Conservation (phyloP, 2,329 filamentous ascomycete genomes). For the Fusarium succisae region DNA sequence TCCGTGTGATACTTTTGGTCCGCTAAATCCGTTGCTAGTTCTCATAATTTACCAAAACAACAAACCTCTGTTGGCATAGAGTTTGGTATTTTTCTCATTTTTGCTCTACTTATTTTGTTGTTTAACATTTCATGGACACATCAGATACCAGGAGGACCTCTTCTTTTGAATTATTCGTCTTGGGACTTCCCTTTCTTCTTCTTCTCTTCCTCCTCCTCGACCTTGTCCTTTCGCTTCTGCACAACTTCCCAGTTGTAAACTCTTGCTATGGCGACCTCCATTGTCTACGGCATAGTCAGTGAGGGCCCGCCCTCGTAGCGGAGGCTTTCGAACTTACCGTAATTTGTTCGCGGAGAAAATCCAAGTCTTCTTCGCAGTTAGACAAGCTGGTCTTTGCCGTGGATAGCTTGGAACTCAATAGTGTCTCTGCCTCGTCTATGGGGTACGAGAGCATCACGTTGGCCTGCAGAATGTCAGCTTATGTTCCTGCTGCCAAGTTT, state of each 20-base stretch:
- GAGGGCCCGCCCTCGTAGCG: background rate
- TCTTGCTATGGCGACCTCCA: conserved; percentile 94
- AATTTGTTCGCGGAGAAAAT: conserved; percentile 95
- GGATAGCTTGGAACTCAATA: conserved; percentile 79
- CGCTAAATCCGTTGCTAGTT: background rate
- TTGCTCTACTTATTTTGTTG: conserved; percentile 9
- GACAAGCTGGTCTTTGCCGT: conserved; percentile 81
- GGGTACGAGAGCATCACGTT: conserved; percentile 99
- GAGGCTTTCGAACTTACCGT: conserved; percentile 68
- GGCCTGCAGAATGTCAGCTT: conserved; percentile 63
- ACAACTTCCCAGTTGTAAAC: conserved; percentile 99
- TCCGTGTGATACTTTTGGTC: background rate
- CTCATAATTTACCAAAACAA: background rate
- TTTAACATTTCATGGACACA: conserved; percentile 26
- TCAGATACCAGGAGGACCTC: conserved; percentile 6
- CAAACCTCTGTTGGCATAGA: background rate
- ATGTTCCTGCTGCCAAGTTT: background rate
- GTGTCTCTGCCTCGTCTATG: conserved; percentile 82
- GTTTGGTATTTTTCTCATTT: conserved; percentile 7
- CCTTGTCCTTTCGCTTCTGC: conserved; percentile 91
- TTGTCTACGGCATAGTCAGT: conserved; percentile 67
- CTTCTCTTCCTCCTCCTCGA: conserved; percentile 63
- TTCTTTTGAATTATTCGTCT: conserved; percentile 32
- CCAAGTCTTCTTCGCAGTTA: conserved; percentile 96
- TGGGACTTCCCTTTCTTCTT: conserved; percentile 50